Evolutionary conservation across 2,329 filamentous ascomycete species (phyloP).

Genomic region (Fusarium sp.): DNA sequence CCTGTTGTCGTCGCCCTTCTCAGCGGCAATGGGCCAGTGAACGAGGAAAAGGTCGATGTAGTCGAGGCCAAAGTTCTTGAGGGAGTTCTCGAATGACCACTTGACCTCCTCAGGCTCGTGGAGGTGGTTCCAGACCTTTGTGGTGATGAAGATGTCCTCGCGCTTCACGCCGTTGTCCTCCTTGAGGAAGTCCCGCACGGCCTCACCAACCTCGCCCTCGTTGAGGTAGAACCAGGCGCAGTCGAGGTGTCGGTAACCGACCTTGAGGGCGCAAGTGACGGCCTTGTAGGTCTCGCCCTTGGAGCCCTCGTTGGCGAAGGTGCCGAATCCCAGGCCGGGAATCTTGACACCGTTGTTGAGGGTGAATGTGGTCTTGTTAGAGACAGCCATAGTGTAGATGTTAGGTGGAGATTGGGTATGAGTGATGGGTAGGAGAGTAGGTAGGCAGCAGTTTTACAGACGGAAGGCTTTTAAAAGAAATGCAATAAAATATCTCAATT

Average conservation of each 20-base stretch:
- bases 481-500: conserved; percentile 30
- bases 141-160: conserved; percentile 66
- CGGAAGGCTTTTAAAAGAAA: conserved; percentile 32
- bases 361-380: conserved; percentile 57
- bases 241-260: conserved; percentile 65
- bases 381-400: conserved; percentile 37
- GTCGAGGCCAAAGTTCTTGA: conserved; percentile 65
- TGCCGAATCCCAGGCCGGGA: conserved; percentile 75
- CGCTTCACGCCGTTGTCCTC: conserved; percentile 50
- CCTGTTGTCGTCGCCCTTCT: conserved; percentile 60
- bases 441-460: conserved; percentile 3
- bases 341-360: conserved; percentile 70
- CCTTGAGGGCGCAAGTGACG: conserved; percentile 60
- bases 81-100: conserved; percentile 62
- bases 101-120: conserved; percentile 66
- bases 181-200: conserved; percentile 56
- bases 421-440: conserved; percentile 24
- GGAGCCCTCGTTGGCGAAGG: conserved; percentile 74
- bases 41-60: conserved; percentile 69
- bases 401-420: conserved; percentile 16
- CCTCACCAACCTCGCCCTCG: conserved; percentile 60
- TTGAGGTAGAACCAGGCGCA: conserved; percentile 64
- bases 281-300: conserved; percentile 52
- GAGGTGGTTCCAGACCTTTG: conserved; percentile 74
- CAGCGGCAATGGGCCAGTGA: conserved; percentile 64